Evolutionary conservation across 2,329 filamentous ascomycete genomes (phyloP).

Genomic region (Didymella segeticola): DNA sequence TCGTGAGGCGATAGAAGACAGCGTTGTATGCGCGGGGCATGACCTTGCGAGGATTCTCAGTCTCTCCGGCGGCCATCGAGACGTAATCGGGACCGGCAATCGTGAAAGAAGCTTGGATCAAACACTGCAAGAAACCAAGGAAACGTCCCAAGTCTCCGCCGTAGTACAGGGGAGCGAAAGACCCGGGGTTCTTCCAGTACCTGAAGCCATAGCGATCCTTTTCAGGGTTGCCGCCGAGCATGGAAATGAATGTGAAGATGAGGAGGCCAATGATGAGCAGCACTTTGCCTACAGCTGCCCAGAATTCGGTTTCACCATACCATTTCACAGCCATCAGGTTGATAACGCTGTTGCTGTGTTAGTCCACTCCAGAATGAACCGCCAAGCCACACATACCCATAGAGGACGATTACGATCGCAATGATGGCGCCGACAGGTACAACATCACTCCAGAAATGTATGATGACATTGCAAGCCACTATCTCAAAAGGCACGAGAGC

Average conservation of each 20-base stretch:
- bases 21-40: slow-evolving; percentile 79
- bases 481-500: slow-evolving; percentile 72
- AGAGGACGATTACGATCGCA: slow-evolving; percentile 63
- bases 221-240: slow-evolving; percentile 81
- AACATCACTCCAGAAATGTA: slow-evolving; percentile 58
- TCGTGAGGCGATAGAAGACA: slow-evolving; percentile 78
- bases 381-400: slow-evolving; percentile 57
- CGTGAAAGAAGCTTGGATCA: slow-evolving; percentile 65
- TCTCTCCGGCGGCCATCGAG: slow-evolving; percentile 57
- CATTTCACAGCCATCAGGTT: slow-evolving; percentile 68
- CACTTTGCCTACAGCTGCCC: slow-evolving; percentile 67
- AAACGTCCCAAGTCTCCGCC: slow-evolving; percentile 73
- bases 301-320: slow-evolving; percentile 70
- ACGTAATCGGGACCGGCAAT: slow-evolving; percentile 59
- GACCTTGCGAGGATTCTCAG: slow-evolving; percentile 53
- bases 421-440: slow-evolving; percentile 68
- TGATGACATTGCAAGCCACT: slow-evolving; percentile 55
- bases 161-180: slow-evolving; percentile 71
- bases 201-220: slow-evolving; percentile 57
- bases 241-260: slow-evolving; percentile 74
- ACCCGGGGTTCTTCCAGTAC: slow-evolving; percentile 66
- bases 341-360: slow-evolving; percentile 53
- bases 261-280: slow-evolving; percentile 56
- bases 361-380: background rate
- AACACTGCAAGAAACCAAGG: slow-evolving; percentile 76